Evolutionary conservation across 768 basidiomycete species (phyloP), one percentile per base, ranked within the genome.

Genomic region (Hortiboletus campestris): DNA sequence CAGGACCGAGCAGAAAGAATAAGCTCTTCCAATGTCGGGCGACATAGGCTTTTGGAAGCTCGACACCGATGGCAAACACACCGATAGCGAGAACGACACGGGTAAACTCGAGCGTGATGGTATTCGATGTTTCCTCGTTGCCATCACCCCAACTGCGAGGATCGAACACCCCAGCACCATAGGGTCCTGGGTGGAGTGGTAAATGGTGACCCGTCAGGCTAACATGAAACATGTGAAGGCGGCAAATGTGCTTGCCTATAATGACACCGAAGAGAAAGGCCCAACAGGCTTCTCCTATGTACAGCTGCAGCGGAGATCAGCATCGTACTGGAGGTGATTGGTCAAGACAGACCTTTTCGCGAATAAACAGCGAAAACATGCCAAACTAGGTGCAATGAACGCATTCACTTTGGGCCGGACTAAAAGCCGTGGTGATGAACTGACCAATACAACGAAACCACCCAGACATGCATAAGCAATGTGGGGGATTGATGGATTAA

Each of bases 11-110:
- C 2, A 99, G 76, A 71, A 92, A 93, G 49, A 89, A 80, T 4
- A 99, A 66, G 61, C 91, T 93, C 65, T 81, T 86, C 94, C 94
- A 97, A 66, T 98, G 97, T n/a, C 84, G 81, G 20, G 79, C 76
- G 82, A 98, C 90, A 73, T 98, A 99, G 5, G 91, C 91, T 75
- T 94, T 94, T 22, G 97, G 97, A 68, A 98, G 78, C 68, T 99
- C 97, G 22, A 98, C 97, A 16, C 97, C 97, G 51, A 99, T 92
- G 9, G 96, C 96, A 69, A 99, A 99, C 0, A 99, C 96, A 19
- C 94, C 94, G 51, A 98, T 89, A 16, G 96, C 97, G 32, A 99
- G 84, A 43, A 98, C 89, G 53, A 98, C 86, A 16, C 97, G 82
- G 10, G 92, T 94, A 53, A 85, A 66, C 72, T 99, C 97, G 55